Conservation (phyloP, 163 green algal species). For the Scenedesmus sp. region DNA sequence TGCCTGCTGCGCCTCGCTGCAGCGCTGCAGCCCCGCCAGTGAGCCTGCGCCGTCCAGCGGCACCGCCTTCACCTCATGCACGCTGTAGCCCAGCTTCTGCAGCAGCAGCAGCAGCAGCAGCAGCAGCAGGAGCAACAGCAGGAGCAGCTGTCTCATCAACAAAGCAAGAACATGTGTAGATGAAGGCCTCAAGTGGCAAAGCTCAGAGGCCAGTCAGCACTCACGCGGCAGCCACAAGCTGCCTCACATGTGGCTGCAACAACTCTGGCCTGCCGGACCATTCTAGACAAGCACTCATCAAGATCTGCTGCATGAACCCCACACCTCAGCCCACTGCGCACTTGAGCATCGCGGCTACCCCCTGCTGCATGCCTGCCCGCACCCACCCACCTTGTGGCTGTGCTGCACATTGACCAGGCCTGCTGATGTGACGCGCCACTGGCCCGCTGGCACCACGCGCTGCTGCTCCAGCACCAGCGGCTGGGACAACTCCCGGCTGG, state of each 20-base stretch:
- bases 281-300: no score
- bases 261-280: no score
- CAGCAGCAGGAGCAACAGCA: background rate
- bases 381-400: slow-evolving; percentile 15
- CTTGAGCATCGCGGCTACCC: no score
- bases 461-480: background rate
- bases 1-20: background rate
- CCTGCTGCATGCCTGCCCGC: background rate
- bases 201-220: no score
- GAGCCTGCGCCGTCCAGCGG: background rate
- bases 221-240: no score
- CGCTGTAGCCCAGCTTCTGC: slow-evolving; percentile 41
- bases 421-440: background rate
- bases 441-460: background rate
- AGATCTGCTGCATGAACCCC: no score
- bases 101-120: background rate
- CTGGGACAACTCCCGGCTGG: background rate
- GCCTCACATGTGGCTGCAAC: no score
- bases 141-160: no score
- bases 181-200: background rate
- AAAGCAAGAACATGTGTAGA: background rate
- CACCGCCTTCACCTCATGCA: slow-evolving; percentile 40
- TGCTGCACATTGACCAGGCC: slow-evolving; percentile 28
- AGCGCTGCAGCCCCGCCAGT: slow-evolving; percentile 4
- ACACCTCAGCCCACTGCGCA: no score